phyloP scores from a whole-genome alignment of 257 asterid genomes.

The Misopates orontium region DNA sequence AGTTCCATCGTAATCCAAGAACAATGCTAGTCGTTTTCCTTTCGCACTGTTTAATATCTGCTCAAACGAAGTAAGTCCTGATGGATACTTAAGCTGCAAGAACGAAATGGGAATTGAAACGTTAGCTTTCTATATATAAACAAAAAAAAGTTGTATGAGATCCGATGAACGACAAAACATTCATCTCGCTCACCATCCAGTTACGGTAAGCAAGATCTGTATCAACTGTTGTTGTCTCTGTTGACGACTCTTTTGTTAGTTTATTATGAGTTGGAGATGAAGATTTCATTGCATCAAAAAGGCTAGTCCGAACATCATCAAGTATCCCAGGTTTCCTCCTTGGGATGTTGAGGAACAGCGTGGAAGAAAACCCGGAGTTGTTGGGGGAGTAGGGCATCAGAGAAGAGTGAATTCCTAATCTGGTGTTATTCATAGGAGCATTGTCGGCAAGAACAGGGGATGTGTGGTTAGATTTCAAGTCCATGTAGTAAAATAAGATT shows the following conservation, averaged over 20 bases:
- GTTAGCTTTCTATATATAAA: too few species aligned
- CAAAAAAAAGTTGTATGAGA: too few species aligned
- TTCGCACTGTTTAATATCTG: constrained; percentile 63
- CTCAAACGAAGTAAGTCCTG: constrained; percentile 84
- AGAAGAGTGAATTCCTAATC: constrained; percentile 66
- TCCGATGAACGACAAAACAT: too few species aligned
- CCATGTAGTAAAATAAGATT: constrained; percentile 39
- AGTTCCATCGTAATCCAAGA: constrained; percentile 96
- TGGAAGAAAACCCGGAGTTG: constrained; percentile 56
- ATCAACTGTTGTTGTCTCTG: constrained; percentile 49
- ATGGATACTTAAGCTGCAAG: constrained; percentile 82
- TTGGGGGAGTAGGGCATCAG: constrained; percentile 62
- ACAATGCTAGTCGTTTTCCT: constrained; percentile 77
- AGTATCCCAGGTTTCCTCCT: constrained; percentile 67
- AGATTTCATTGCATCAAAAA: constrained; percentile 86
- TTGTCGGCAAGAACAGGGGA: constrained; percentile 82
- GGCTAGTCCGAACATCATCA: constrained; percentile 66
- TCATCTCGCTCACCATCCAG: constrained; percentile 91
- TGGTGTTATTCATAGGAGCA: constrained; percentile 60
- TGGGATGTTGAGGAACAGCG: constrained; percentile 72
- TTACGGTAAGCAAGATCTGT: constrained; percentile 49
- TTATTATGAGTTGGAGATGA: constrained; percentile 89
- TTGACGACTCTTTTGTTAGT: constrained; percentile 41
- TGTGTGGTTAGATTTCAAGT: constrained; percentile 64
- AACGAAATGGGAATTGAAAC: constrained; percentile 16